Evolutionary conservation across 768 basidiomycete species (phyloP), one percentile per base, ranked within the genome.

Genomic region (Trametes punicea): DNA sequence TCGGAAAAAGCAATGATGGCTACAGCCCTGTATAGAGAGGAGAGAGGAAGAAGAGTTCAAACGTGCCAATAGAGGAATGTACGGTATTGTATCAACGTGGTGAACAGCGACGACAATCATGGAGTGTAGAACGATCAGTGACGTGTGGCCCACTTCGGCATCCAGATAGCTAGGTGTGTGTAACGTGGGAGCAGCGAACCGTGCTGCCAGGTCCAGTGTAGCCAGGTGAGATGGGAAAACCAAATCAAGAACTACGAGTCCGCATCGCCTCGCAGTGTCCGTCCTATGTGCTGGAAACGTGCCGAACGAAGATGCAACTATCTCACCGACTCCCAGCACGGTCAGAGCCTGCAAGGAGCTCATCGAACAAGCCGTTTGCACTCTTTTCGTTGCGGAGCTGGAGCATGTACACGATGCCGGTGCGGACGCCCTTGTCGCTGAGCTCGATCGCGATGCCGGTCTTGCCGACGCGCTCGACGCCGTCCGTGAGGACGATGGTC

Each of bases 391-490:
- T 95, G 62, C 92, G 85, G 42, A 95, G 72, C 73, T 98, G 95
- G 51, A 98, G 86, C 97, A 99, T 97, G 71, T 99, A 97, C 53
- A 98, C 77, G 67, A 98, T 84, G 23, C 96, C 97, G 13, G 95
- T 95, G 57, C 96, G 82, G 46, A 82, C 71, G n/a, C 97, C 97
- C 54, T 85, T 79, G 74, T 95, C 91, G 70, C 91, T 94, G 48
- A 99, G 74, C 71, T 98, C 96, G 60, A 99, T 87, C 41, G 97
- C 97, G 36, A 99, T 88, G 13, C 97, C 97, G 2, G 96, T 98
- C 75, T 96, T 98, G 20, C 92, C 97, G n/a, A 99, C 96, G 42
- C 96, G 80, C 73, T 99, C 97, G 25, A 98, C 96, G 7, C 95
- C 97, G 69, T 98, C 95, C 4, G 87, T 92, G 48, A 98, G 76